Base-by-base conservation (phyloP, 2,329 filamentous ascomycete species). In the Chrysoporthe deuterocubensis region DNA sequence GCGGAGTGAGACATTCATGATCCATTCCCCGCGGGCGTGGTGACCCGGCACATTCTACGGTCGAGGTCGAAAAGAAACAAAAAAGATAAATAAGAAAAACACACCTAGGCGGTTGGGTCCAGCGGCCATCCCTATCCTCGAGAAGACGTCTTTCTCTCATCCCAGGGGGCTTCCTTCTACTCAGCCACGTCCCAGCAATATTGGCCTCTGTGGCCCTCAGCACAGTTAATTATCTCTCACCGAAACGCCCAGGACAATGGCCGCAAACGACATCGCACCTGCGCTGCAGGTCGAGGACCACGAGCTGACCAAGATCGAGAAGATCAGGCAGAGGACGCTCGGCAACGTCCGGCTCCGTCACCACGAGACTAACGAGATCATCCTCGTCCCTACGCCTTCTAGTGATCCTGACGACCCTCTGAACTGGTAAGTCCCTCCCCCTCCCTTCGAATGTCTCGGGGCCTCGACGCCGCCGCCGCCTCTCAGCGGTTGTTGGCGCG, bases 331-430 rank as follows among this genome's bases (percentile, higher is more conserved):
- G 58, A 73, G 72, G 61, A 79, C 78, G 4, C 71, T 83, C 37
- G 81, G 82, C 50, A 80, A 80, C 64, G 76, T 83, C 40, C 80
- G 78, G 18, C 76, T 83, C 34, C 78, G 80, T 52, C 73, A 82
- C 64, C 74, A 76, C 57, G 75, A 79, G 42, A 83, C 80, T 13
- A 80, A 84, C 70, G 79, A 84, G 61, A 83, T 85, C 64, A 82
- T 87, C 21, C 76, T 87, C 13, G 79, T 86, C 9, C 85, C 85
- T 1, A 78, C 79, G 0, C 85, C 85, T 1, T 83, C 82, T 0
- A 74, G 76, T 13, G 82, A 87, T 69, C 81, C 83, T 4, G 82
- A 85, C 54, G 85, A 87, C 69, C 85, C 85, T 2, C 75, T 87
- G 44, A 87, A 84, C 68, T 84, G 84, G 84, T 78, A 75, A 73